Base-by-base conservation (phyloP, 2,329 filamentous ascomycete species). In the Colletotrichum navitas region DNA sequence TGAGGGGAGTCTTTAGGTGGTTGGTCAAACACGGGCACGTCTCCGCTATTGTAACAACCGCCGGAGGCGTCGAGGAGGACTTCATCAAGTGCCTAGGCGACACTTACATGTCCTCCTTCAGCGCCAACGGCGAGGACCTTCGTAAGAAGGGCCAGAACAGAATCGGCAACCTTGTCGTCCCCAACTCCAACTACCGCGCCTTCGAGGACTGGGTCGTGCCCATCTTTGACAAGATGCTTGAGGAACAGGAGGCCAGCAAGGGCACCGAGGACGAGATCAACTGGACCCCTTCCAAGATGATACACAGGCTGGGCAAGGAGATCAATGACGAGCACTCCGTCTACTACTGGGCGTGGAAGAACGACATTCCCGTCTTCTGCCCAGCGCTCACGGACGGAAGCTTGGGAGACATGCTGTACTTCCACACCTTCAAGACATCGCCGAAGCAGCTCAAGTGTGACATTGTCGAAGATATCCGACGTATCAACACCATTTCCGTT, bases 131-230 rank as follows among this genome's bases (percentile, higher is more conserved):
- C 18, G 91, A 93, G 11, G 89, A 90, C 1, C 88, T 99, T 29
- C 93, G 96, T 49, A 88, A 90, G 73, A 92, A 94, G 80, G 96
- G 96, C 12, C 89, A 98, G 78, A 99, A 99, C 82, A 91, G 96
- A 41, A 98, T 99, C 77, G 96, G 96, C 63, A 98, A 99, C 78
- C 88, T 99, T 1, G 87, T 98, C 29, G 96, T 99, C 1, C 96
- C 96, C 7, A 99, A 99, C 81, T 93, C 91, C 81, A 99, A 99
- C 83, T 97, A 99, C 85, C 98, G 96, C 81, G 91, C 92, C 8
- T 99, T 99, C 77, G 96, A 99, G 80, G 96, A 99, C 84, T 99
- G 96, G 96, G 87, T 99, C 8, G 89, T 98, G 61, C 96, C 96
- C 2, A 97, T 99, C 76, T 86, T 99, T n/a, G 94, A 98, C 83